Evolutionary conservation across 2,329 filamentous ascomycete genomes (phyloP).

Genomic region (Chalaropsis thielavioides): DNA sequence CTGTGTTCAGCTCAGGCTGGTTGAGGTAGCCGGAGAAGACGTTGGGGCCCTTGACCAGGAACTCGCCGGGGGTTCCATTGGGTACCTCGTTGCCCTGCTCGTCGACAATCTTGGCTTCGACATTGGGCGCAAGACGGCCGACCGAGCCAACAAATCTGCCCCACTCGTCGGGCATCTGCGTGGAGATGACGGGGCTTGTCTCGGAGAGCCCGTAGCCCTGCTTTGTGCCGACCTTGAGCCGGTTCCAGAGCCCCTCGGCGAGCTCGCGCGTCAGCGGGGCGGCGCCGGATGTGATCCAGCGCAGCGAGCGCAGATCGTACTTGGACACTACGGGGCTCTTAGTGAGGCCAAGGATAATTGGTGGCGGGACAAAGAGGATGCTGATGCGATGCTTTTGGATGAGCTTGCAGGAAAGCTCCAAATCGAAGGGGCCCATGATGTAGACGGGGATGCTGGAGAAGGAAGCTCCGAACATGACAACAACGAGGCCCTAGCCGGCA

Average conservation of each 20-base stretch:
- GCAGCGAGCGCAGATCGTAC: constrained; percentile 65
- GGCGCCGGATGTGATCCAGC: constrained; percentile 77
- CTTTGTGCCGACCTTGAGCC: constrained; percentile 68
- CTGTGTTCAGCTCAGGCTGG: constrained; percentile 52
- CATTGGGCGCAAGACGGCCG: constrained; percentile 62
- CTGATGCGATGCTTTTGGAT: constrained; percentile 64
- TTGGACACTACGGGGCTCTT: constrained; percentile 66
- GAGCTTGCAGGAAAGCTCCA: constrained; percentile 61
- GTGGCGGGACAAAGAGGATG: constrained; percentile 70
- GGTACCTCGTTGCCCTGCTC: constrained; percentile 41
- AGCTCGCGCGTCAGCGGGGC: constrained; percentile 73
- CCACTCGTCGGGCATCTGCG: constrained; percentile 64
- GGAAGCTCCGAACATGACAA: constrained; percentile 23
- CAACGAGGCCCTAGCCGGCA: constrained; percentile 23
- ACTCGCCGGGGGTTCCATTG: constrained; percentile 45
- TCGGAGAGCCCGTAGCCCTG: constrained; percentile 88
- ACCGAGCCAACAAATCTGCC: constrained; percentile 60
- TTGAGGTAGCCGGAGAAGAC: constrained; percentile 68
- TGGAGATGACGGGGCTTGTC: constrained; percentile 65
- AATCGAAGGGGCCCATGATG: constrained; percentile 60
- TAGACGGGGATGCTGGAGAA: constrained; percentile 57
- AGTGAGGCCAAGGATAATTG: constrained; percentile 63
- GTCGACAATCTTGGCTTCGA: constrained; percentile 68
- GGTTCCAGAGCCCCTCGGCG: constrained; percentile 57
- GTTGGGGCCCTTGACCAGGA: constrained; percentile 68